Evolutionary conservation across 1,139 yeast species (phyloP).

Genomic region (Yarrowia galli): DNA sequence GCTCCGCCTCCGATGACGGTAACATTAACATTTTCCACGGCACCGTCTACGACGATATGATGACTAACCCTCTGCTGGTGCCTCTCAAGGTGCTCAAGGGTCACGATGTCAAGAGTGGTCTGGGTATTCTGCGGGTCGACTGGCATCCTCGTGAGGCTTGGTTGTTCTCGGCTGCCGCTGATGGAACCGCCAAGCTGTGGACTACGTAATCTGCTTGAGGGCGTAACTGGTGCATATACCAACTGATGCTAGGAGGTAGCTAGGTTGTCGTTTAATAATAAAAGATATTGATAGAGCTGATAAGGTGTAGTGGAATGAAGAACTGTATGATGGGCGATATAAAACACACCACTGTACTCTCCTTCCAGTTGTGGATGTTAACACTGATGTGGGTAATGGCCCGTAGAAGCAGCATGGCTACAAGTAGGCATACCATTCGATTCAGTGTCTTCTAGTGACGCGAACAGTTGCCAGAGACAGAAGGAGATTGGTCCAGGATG

Average conservation of each 20-base stretch:
- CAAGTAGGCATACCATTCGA: no score
- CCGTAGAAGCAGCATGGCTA: no score
- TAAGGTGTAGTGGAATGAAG: no score
- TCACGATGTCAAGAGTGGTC: conserved; percentile 77
- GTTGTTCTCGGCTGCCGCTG: conserved; percentile 98
- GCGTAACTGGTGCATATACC: conserved; percentile 10
- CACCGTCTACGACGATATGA: conserved; percentile 92
- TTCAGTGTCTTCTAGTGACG: no score
- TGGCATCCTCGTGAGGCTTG: conserved; percentile 99
- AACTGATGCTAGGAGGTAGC: conserved; percentile 15
- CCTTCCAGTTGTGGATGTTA: no score
- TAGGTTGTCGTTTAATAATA: conserved; percentile 22
- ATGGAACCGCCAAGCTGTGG: conserved; percentile 95
- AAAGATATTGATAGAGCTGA: conserved; percentile 11
- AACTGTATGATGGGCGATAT: no score
- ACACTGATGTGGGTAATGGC: no score
- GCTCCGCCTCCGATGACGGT: conserved; percentile 98
- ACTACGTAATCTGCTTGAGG: conserved; percentile 76
- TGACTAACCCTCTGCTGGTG: conserved; percentile 94
- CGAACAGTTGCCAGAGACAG: no score
- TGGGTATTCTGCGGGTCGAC: conserved; percentile 86
- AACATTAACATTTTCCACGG: conserved; percentile 94
- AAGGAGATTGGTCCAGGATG: no score
- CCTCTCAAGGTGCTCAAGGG: conserved; percentile 95
- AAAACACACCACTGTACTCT: no score